Percentiles rank a stretch among this genome's conserved stretches.
phyloP scores from a whole-genome alignment of 2,329 filamentous ascomycete species.

The Aspergillus ruber region DNA sequence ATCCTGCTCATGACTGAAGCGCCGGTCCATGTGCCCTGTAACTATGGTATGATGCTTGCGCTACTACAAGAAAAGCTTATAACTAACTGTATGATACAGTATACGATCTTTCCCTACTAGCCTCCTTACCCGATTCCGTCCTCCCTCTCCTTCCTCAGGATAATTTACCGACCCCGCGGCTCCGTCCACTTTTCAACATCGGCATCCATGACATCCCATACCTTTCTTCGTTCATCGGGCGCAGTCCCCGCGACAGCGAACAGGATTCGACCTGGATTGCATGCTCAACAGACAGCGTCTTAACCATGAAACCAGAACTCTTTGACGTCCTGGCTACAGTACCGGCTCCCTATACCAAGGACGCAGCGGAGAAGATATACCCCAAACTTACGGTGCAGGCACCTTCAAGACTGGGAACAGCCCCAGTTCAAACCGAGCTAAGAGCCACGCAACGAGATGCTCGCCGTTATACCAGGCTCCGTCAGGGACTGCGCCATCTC shows the following conservation, averaged over 20 bases:
- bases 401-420: slow-evolving; percentile 50
- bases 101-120: slow-evolving; percentile 88
- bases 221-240: slow-evolving; percentile 59
- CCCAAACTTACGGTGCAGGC: slow-evolving; percentile 62
- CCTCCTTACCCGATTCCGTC: slow-evolving; percentile 73
- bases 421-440: slow-evolving; percentile 37
- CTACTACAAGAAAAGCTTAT: not conserved
- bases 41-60: slow-evolving; percentile 63
- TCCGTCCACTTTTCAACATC: slow-evolving; percentile 82
- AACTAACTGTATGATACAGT: slow-evolving; percentile 48
- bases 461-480: slow-evolving; percentile 67
- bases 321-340: slow-evolving; percentile 88
- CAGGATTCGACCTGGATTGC: slow-evolving; percentile 71
- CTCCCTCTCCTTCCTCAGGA: slow-evolving; percentile 61
- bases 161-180: slow-evolving; percentile 55
- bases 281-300: slow-evolving; percentile 90
- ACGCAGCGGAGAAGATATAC: slow-evolving; percentile 60
- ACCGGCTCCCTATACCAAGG: slow-evolving; percentile 55
- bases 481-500: slow-evolving; percentile 50
- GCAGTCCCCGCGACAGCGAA: slow-evolving; percentile 24
- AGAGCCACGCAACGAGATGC: slow-evolving; percentile 88
- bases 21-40: slow-evolving; percentile 77
- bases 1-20: slow-evolving; percentile 81
- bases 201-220: slow-evolving; percentile 88
- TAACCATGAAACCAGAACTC: slow-evolving; percentile 75